These are phyloP conservation scores for Tetrahymena malaccensis DNA, from an alignment of 73 alveolate genomes.

Conservation along the genomic window DNA sequence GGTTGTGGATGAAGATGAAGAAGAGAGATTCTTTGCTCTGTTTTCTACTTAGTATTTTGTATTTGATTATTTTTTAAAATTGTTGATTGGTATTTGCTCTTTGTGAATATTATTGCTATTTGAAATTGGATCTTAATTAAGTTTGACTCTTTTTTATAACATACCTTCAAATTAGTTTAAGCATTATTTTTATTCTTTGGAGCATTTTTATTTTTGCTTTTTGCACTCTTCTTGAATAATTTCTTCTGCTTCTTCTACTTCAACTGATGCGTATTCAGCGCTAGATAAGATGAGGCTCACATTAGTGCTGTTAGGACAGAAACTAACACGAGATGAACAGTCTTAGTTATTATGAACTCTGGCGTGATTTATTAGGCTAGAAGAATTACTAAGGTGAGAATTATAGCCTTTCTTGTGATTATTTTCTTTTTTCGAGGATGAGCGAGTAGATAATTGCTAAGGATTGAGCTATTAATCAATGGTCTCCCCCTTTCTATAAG, in stretches of 20 bases:
- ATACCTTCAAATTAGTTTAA: neutral
- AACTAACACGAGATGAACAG: neutral
- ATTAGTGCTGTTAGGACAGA: neutral
- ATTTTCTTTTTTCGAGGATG: neutral
- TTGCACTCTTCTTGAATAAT: neutral
- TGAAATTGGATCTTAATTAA: neutral
- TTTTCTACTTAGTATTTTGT: neutral
- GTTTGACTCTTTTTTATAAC: neutral
- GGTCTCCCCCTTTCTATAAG: neutral
- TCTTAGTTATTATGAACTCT: neutral
- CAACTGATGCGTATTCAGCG: neutral
- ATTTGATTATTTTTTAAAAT: neutral
- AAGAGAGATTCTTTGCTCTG: neutral
- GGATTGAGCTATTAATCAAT: neutral
- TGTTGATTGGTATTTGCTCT: neutral
- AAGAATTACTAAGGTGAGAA: neutral
- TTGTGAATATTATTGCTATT: neutral
- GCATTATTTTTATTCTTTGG: neutral
- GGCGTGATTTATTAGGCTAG: neutral
- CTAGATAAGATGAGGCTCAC: neutral
- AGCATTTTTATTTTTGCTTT: neutral
- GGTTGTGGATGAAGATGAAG: neutral
- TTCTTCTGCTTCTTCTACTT: neutral
- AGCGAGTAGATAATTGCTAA: neutral
- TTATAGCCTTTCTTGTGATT: neutral